A percentile compares a stretch with the other conserved stretches of the same genome.
phyloP scores from a whole-genome alignment of 306 rosid genomes.

The Luffa acutangula region DNA sequence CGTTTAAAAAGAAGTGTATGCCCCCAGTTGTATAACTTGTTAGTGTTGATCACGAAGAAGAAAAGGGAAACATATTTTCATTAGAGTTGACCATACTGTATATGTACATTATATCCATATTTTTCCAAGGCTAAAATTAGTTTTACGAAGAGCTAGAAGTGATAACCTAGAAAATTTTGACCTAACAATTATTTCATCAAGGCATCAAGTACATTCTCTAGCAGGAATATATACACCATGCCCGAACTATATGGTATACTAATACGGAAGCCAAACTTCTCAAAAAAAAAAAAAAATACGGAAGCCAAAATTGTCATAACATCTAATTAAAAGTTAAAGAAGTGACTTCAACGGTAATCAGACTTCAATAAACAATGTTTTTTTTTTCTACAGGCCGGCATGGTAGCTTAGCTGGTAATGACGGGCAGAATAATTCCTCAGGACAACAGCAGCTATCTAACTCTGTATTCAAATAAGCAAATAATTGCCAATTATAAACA shows the following conservation, averaged over 20 bases:
- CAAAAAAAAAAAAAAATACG: too few relatives aligned
- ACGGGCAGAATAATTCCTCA: background rate
- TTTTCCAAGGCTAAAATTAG: background rate
- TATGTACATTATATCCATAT: background rate
- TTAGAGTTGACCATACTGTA: background rate
- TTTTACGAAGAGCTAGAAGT: background rate
- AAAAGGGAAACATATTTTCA: background rate
- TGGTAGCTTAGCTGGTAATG: too few relatives aligned
- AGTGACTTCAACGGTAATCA: background rate
- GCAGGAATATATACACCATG: background rate
- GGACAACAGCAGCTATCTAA: background rate
- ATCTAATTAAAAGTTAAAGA: background rate
- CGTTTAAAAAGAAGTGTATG: too few relatives aligned
- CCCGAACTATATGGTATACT: background rate
- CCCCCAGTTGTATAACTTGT: background rate
- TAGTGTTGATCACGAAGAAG: background rate
- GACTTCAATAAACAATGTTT: too few relatives aligned
- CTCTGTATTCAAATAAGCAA: background rate
- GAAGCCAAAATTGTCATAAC: background rate
- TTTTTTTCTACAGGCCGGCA: background rate
- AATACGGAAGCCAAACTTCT: background rate
- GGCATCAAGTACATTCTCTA: background rate
- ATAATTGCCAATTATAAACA: background rate
- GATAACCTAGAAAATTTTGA: background rate
- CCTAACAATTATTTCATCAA: background rate